phyloP scores from a whole-genome alignment of 78 protist genomes.

The Dictyostelium brefeldianum region DNA sequence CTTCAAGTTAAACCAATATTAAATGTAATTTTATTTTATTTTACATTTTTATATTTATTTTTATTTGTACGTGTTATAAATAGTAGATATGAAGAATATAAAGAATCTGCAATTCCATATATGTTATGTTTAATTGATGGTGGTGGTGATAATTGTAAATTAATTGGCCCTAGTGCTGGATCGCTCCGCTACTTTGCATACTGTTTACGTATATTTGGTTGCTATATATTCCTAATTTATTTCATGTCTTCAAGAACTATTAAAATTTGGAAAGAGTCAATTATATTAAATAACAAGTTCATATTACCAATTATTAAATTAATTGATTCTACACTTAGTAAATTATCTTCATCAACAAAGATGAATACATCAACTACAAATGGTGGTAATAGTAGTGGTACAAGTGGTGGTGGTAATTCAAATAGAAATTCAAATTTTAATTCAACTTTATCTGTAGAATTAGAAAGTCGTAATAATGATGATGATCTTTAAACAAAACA shows the following conservation, averaged over 20 bases:
- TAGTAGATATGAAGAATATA: constrained; percentile 9
- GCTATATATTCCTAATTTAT: constrained; percentile 34
- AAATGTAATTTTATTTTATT: constrained; percentile 25
- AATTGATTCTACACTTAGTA: background rate
- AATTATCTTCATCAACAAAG: background rate
- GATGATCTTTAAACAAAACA: background rate
- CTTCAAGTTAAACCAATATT: constrained; percentile 48
- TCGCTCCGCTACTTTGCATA: constrained; percentile 27
- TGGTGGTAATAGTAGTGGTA: background rate
- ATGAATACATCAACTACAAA: background rate
- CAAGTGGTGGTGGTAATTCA: background rate
- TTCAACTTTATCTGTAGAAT: background rate
- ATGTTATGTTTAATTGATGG: constrained; percentile 2
- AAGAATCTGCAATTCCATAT: background rate
- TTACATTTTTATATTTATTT: constrained; percentile 39
- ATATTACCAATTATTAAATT: background rate
- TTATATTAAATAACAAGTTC: background rate
- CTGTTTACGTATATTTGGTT: constrained; percentile 49
- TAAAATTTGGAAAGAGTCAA: constrained; percentile 46
- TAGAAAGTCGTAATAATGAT: background rate
- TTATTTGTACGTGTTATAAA: constrained; percentile 26
- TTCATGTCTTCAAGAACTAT: constrained; percentile 1
- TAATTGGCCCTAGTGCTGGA: constrained; percentile 29
- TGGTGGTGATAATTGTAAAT: constrained; percentile 1
- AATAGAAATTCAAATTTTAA: background rate